Conservation (phyloP, 169 alveolate species). For the Miamiensis avidus region DNA sequence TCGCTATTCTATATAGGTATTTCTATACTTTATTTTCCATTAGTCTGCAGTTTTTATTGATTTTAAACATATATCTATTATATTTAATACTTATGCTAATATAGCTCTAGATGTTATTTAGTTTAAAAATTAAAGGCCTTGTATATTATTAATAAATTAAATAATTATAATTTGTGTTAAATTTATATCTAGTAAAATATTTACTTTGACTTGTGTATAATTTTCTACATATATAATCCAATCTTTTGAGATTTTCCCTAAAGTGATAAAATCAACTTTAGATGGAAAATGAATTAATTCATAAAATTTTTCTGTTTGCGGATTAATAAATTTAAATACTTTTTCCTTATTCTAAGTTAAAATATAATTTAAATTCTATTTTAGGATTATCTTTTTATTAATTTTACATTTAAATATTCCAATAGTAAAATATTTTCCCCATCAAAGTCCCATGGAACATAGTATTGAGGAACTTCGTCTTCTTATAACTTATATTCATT, state of each 20-base stretch:
- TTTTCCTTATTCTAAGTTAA: slow-evolving; percentile 1
- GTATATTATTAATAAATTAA: too few species aligned
- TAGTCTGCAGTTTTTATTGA: too few species aligned
- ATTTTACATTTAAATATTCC: slow-evolving; percentile 24
- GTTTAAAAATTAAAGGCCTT: slow-evolving; percentile 7
- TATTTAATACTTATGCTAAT: not conserved
- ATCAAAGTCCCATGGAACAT: slow-evolving; percentile 41
- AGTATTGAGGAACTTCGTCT: slow-evolving; percentile 12
- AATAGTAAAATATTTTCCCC: slow-evolving; percentile 25
- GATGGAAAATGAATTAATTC: not conserved
- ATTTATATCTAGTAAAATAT: too few species aligned
- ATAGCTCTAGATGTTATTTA: not conserved
- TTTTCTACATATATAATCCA: slow-evolving; percentile 33
- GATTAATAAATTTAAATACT: slow-evolving; percentile 10
- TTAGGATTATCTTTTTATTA: not conserved
- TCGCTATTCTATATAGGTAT: too few species aligned
- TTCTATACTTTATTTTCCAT: too few species aligned
- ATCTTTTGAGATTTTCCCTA: slow-evolving; percentile 7
- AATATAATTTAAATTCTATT: not conserved
- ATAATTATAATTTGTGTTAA: too few species aligned
- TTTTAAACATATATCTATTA: too few species aligned
- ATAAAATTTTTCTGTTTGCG: not conserved
- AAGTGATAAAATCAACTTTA: slow-evolving; percentile 30
- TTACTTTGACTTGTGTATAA: slow-evolving; percentile 31
- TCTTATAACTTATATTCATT: not conserved